Conservation (phyloP, 371 early-diverging fungal genomes). For the Thermomucor indicae-seudaticae region DNA sequence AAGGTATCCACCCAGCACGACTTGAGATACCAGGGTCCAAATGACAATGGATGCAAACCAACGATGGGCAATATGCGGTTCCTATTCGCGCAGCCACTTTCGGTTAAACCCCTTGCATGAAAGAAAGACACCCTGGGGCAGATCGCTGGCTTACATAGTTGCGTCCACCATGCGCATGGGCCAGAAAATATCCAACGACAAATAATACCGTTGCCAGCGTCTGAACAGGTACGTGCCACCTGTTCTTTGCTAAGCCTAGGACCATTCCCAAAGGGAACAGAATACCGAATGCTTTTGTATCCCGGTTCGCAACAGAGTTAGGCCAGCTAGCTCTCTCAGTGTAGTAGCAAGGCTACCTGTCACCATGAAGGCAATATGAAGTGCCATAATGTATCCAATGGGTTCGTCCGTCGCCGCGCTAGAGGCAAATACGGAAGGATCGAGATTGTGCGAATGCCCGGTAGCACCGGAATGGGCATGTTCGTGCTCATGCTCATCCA, state of each 20-base stretch:
- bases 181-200: constrained; percentile 53
- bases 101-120: not conserved
- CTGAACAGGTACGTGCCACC: constrained; percentile 66
- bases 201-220: constrained; percentile 44
- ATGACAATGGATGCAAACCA: constrained; percentile 58
- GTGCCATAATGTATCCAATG: constrained; percentile 38
- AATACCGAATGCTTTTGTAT: constrained; percentile 32
- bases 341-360: constrained; percentile 14
- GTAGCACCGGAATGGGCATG: constrained; percentile 19
- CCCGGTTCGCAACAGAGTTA: not conserved
- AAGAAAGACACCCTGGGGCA: not conserved
- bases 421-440: constrained; percentile 28
- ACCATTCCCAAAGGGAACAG: constrained; percentile 55
- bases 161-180: constrained; percentile 58
- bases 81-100: constrained; percentile 12
- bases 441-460: constrained; percentile 39
- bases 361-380: constrained; percentile 44
- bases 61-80: constrained; percentile 60
- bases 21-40: constrained; percentile 47
- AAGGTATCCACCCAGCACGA: constrained; percentile 51
- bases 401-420: constrained; percentile 46
- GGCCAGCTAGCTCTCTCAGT: not conserved
- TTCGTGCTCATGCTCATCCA: constrained; percentile 21
- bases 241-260: constrained; percentile 50
- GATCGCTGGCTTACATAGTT: constrained; percentile 39